phyloP scores from a whole-genome alignment of 441 rosid species.

The Syzygium malaccense region DNA sequence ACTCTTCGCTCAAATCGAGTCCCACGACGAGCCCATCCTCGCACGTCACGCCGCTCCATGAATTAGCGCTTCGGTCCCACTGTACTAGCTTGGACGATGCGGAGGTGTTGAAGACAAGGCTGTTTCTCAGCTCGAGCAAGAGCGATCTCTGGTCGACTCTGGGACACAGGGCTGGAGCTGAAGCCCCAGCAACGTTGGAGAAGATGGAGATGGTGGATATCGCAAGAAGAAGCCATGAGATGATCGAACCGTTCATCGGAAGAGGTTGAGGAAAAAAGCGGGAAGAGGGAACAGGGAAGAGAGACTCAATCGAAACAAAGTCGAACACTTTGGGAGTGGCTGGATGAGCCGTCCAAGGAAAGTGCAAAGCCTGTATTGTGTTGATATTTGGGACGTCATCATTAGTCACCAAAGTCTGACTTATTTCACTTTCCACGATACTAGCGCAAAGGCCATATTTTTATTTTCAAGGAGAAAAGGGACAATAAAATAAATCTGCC shows the following conservation, averaged over 20 bases:
- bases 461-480: not conserved
- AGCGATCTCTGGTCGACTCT: not conserved
- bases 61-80: not conserved
- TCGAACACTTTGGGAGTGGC: too few relatives aligned
- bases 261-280: not conserved
- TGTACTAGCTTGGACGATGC: not conserved
- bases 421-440: not conserved
- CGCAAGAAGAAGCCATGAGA: not conserved
- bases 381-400: too few relatives aligned
- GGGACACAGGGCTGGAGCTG: not conserved
- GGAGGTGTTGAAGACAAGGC: not conserved
- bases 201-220: not conserved
- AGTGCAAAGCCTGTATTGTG: too few relatives aligned
- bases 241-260: rapidly evolving
- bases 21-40: not conserved
- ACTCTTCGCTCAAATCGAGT: rapidly evolving
- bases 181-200: not conserved
- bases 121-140: not conserved
- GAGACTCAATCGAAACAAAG: too few relatives aligned
- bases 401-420: too few relatives aligned
- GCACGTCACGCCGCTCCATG: not conserved
- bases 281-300: not conserved
- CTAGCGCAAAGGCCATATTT: not conserved
- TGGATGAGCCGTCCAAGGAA: too few relatives aligned
- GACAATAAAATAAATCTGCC: not conserved